These are phyloP conservation scores for Ceratobasidium sp. DNA, from an alignment of 1,284 basidiomycete genomes.

Conservation along the genomic window DNA sequence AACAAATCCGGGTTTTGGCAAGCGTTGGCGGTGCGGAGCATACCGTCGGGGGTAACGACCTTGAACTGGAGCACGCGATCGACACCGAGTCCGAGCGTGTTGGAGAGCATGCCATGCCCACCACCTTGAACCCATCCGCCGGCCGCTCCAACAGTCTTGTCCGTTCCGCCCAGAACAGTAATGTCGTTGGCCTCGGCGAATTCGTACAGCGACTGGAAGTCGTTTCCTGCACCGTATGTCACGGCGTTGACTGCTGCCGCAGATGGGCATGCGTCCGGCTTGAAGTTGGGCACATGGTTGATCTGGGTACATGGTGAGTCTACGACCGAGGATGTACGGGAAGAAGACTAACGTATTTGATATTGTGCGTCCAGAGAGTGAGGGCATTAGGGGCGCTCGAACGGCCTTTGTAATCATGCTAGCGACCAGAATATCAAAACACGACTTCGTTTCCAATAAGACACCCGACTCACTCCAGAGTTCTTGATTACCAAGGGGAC, in stretches of 20 bases:
- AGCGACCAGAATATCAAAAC: background rate
- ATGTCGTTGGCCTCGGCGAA: constrained; percentile 41
- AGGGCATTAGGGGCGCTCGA: constrained; percentile 36
- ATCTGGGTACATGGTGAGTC: constrained; percentile 35
- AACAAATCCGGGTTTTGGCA: constrained; percentile 55
- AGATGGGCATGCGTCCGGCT: constrained; percentile 37
- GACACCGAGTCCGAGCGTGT: constrained; percentile 37
- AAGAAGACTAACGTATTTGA: constrained; percentile 39
- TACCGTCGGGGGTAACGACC: constrained; percentile 39
- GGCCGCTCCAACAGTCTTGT: constrained; percentile 61
- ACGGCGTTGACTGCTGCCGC: constrained; percentile 33
- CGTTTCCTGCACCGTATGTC: constrained; percentile 29
- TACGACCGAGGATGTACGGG: background rate
- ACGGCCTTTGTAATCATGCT: constrained; percentile 38
- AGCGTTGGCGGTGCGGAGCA: constrained; percentile 51
- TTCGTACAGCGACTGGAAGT: constrained; percentile 37
- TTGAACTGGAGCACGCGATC: constrained; percentile 40
- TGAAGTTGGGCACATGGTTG: constrained; percentile 38
- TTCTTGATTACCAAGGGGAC: constrained; percentile 60
- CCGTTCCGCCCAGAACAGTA: constrained; percentile 44
- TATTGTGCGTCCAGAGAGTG: constrained; percentile 40
- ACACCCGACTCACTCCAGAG: constrained; percentile 23
- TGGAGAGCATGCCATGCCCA: constrained; percentile 35
- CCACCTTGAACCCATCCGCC: constrained; percentile 51
- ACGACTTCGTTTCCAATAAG: background rate